Evolutionary conservation across 495 filamentous ascomycete species (phyloP).

Genomic region (Podospora conica): DNA sequence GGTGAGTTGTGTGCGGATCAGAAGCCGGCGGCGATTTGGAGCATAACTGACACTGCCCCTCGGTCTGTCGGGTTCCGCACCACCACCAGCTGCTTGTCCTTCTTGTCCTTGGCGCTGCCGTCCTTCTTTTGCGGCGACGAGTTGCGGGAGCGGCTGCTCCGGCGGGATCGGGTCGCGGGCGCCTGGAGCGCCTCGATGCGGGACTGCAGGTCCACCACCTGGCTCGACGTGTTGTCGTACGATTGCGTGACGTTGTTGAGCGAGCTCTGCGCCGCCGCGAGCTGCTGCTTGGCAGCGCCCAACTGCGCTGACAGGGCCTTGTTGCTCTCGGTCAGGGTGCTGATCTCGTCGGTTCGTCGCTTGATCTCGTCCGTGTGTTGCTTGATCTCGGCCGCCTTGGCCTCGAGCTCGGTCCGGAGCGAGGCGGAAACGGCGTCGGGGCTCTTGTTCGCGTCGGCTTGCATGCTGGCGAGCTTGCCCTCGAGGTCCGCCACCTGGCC

Average conservation of each 20-base stretch:
- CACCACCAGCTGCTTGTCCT: conserved; percentile 29
- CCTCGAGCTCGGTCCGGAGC: conserved; percentile 26
- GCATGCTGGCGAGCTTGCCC: conserved; percentile 22
- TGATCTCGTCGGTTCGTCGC: conserved; percentile 23
- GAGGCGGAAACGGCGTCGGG: conserved; percentile 21
- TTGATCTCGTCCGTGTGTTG: conserved; percentile 23
- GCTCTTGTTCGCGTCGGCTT: conserved; percentile 21
- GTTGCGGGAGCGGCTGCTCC: conserved; percentile 23
- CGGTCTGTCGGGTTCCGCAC: conserved; percentile 31
- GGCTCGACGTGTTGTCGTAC: conserved; percentile 18
- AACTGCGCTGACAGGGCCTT: conserved; percentile 23
- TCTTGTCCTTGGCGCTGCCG: conserved; percentile 21
- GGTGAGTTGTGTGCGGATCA: conserved; percentile 10
- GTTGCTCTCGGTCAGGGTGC: conserved; percentile 22
- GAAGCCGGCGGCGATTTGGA: conserved; percentile 26
- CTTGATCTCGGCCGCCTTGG: conserved; percentile 22
- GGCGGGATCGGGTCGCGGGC: conserved; percentile 9
- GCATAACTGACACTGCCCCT: conserved; percentile 32
- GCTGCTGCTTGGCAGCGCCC: conserved; percentile 21
- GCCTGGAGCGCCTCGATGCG: conserved; percentile 18
- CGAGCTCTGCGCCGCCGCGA: conserved; percentile 15
- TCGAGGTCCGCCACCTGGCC: conserved; percentile 20
- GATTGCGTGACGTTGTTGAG: conserved; percentile 19
- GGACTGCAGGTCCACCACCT: conserved; percentile 21
- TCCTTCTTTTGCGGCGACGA: conserved; percentile 29